Evolutionary conservation across 345 rosid genomes (phyloP), one percentile per base, ranked within the genome.

Genomic region (Eucalyptus pauciflora): DNA sequence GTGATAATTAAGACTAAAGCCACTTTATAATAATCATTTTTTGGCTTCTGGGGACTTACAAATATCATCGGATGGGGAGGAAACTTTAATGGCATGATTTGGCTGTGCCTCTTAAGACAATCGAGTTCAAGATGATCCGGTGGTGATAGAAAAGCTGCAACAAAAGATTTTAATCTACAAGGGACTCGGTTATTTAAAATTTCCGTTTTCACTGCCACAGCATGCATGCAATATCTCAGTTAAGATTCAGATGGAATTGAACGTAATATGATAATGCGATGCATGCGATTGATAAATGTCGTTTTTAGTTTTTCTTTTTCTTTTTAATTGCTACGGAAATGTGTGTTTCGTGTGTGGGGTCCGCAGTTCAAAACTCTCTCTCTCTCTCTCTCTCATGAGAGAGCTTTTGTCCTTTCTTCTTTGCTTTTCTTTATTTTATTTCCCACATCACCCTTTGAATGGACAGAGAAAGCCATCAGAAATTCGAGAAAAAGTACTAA

Each of bases 91-190:
- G 60, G 87, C 43, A 86, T 86, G 85, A 41, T 76, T 76, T 13
- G 20, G 13, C 76, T n/a, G 37, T 64, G 76, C 20, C 41, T 64
- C 76, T 87, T 81, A 87, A 87, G 52, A 46, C 15, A 49, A 86
- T 87, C 69, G 9, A 25, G 31, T 89, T 89, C 89, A 56, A 86
- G 92, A 88, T 49, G 27, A 76, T 76, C 85, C 10, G 48, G 48
- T 41, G 48, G 25, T 41, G 88, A 91, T 91, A 89, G 93, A 91
- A 94, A 93, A 93, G 94, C 94, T 92, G 94, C 92, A 91, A 90
- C 90, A 80, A 90, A 90, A 90, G 93, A 93, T 64, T 33, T 69
- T 41, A 49, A 76, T 76, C 85, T 43, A 22, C 48, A 41, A 37
- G 48, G 24, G 83, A 76, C 48, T 41, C 27, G 15, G 83, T 41